Percentiles rank a stretch among this genome's conserved stretches.
Evolutionary conservation across 2,329 filamentous ascomycete species (phyloP).

Genomic region (Fusarium verticillioides): DNA sequence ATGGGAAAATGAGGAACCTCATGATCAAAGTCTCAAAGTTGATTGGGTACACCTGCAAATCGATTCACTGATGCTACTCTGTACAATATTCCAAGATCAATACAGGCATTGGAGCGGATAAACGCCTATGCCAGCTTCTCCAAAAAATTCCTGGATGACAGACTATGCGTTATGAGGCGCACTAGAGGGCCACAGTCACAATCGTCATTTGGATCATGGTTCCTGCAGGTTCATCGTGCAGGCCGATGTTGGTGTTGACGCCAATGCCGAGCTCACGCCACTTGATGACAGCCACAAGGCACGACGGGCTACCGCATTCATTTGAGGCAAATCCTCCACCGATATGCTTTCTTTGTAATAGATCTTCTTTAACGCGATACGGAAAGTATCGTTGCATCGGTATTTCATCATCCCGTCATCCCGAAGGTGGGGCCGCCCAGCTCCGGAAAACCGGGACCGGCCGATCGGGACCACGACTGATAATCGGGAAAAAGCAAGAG

Average conservation of each 20-base stretch:
- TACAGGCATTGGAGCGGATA: background rate
- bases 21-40: background rate
- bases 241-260: background rate
- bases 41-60: no score
- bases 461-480: background rate
- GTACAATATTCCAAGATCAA: no score
- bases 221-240: slow-evolving; percentile 19
- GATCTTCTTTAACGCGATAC: background rate
- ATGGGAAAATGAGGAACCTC: slow-evolving; percentile 13
- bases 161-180: background rate
- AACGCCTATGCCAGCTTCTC: background rate
- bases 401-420: background rate
- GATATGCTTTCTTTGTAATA: background rate
- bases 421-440: slow-evolving; percentile 9
- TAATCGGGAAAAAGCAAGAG: background rate
- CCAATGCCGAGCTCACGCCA: slow-evolving; percentile 2
- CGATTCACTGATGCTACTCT: no score
- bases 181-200: background rate
- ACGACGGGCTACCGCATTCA: rapidly evolving
- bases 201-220: background rate
- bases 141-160: rapidly evolving
- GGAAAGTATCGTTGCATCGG: background rate
- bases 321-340: background rate
- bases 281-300: background rate
- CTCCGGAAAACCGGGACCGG: slow-evolving; percentile 7